These are phyloP conservation scores for Botrytis deweyae DNA, from an alignment of 2,329 filamentous ascomycete species.

Conservation along the genomic window DNA sequence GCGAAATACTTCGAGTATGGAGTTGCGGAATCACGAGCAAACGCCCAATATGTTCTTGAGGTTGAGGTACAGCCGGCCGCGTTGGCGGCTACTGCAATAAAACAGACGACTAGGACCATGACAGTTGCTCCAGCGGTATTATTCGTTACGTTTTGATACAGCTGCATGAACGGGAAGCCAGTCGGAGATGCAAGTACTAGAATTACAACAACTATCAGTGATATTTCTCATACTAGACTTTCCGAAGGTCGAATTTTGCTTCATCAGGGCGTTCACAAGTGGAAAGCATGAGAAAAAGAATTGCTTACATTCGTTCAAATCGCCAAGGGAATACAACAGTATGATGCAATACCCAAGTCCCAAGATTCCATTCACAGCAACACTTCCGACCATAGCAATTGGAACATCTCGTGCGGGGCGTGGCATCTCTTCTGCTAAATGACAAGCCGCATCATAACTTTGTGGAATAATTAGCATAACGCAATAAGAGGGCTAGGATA, in stretches of 20 bases:
- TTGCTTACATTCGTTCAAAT: slow-evolving; percentile 37
- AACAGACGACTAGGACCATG: slow-evolving; percentile 8
- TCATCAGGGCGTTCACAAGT: not conserved
- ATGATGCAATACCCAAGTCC: slow-evolving; percentile 46
- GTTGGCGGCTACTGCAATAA: slow-evolving; percentile 49
- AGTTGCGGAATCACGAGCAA: slow-evolving; percentile 47
- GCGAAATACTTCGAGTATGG: slow-evolving; percentile 42
- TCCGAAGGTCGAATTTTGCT: not conserved
- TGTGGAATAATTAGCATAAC: not conserved
- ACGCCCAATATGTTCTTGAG: slow-evolving; percentile 46
- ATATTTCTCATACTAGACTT: not conserved
- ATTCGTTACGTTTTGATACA: slow-evolving; percentile 45
- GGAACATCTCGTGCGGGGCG: slow-evolving; percentile 44
- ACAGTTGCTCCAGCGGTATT: slow-evolving; percentile 11
- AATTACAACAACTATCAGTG: not conserved
- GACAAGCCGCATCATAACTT: slow-evolving; percentile 46
- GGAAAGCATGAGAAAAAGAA: not conserved
- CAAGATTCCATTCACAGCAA: slow-evolving; percentile 47
- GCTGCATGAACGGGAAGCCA: slow-evolving; percentile 48
- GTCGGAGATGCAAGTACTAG: slow-evolving; percentile 44
- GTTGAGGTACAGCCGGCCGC: slow-evolving; percentile 47
- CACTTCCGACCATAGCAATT: slow-evolving; percentile 46
- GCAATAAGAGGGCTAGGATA: not conserved
- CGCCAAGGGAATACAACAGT: slow-evolving; percentile 46
- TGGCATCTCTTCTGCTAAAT: slow-evolving; percentile 51